These are phyloP conservation scores for Plantago elongata DNA, from an alignment of 257 asterid species.

Conservation along the genomic window DNA sequence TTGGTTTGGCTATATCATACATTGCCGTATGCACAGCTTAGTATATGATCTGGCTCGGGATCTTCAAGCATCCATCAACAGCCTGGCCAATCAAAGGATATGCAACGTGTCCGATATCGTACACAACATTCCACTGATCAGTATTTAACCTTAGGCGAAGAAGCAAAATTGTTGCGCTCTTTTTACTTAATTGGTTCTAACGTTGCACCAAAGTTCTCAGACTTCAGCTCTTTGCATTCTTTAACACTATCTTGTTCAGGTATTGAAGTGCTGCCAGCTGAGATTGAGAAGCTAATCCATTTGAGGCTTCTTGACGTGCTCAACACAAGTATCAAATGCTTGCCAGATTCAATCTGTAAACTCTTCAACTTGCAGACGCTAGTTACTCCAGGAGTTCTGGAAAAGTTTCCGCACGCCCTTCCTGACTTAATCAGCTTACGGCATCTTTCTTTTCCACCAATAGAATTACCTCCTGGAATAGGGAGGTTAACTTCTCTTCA, in stretches of 20 bases:
- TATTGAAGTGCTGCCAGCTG: neutral
- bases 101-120: no score
- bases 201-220: neutral
- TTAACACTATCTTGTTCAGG: neutral
- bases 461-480: no score
- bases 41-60: no score
- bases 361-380: no score
- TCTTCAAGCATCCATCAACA: no score
- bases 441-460: no score
- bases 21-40: constrained; percentile 19
- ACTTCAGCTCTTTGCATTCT: constrained; percentile 19
- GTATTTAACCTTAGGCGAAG: constrained; percentile 7
- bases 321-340: neutral
- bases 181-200: neutral
- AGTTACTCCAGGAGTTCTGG: no score
- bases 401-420: no score
- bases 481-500: no score
- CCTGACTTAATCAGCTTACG: no score
- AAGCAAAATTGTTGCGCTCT: constrained; percentile 24
- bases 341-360: constrained; percentile 8
- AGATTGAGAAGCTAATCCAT: constrained; percentile 19
- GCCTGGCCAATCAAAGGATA: no score
- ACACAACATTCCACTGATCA: no score
- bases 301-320: constrained; percentile 22
- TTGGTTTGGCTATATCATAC: constrained; percentile 2